Percentiles rank a stretch among this genome's conserved stretches.
Conservation (phyloP, 257 asterid genomes). For the Ajuga chamaepitys region DNA sequence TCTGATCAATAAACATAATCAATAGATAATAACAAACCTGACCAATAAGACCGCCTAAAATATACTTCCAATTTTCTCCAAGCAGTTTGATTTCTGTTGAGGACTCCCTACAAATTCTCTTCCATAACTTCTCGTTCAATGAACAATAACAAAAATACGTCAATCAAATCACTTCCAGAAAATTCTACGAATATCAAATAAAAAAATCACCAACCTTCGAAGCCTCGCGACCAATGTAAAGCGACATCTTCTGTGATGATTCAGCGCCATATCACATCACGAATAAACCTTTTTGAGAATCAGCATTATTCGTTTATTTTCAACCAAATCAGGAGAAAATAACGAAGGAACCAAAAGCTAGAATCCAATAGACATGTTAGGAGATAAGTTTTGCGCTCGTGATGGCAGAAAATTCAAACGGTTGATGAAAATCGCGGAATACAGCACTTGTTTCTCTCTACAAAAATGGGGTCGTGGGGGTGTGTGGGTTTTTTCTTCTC, state of each 20-base stretch:
- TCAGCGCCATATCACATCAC: conserved; percentile 63
- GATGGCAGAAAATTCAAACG: conserved; percentile 6
- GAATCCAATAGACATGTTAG: conserved; percentile 17
- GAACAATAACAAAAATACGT: neutral
- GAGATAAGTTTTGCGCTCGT: neutral
- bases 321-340: neutral
- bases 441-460: conserved; percentile 12
- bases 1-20: neutral
- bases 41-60: conserved; percentile 56
- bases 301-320: conserved; percentile 26
- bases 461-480: conserved; percentile 19
- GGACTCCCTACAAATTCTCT: conserved; percentile 51
- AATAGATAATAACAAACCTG: conserved; percentile 38
- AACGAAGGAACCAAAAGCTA: conserved; percentile 7
- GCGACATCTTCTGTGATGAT: conserved; percentile 55
- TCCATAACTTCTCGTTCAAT: conserved; percentile 47
- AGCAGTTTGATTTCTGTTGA: conserved; percentile 56
- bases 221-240: conserved; percentile 95
- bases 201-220: conserved; percentile 54
- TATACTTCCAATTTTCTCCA: conserved; percentile 61
- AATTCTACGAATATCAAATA: conserved; percentile 6
- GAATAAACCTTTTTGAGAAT: conserved; percentile 25
- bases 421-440: conserved; percentile 16
- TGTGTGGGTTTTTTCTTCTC: neutral
- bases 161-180: neutral